These are phyloP conservation scores for Lanmaoa rubissima DNA, from an alignment of 768 basidiomycete species.

Conservation along the genomic window DNA sequence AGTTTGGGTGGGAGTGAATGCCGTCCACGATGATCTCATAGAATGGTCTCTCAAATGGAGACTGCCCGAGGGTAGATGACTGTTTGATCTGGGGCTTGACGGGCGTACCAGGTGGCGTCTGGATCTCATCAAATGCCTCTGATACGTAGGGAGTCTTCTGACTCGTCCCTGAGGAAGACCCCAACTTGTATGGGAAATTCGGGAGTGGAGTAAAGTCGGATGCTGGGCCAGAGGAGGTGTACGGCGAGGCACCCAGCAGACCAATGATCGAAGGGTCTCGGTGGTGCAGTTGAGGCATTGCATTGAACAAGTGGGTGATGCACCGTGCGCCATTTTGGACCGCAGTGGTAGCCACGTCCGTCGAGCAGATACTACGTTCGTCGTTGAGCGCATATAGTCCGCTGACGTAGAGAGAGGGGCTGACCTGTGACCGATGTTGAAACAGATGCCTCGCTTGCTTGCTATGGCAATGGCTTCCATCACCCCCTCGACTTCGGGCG, in stretches of 20 bases:
- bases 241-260: constrained; percentile 74
- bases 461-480: constrained; percentile 64
- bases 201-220: constrained; percentile 29
- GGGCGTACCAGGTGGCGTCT: constrained; percentile 57
- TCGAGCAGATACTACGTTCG: constrained; percentile 61
- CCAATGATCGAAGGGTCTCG: constrained; percentile 92
- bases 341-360: constrained; percentile 68
- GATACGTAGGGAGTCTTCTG: constrained; percentile 37
- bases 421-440: constrained; percentile 90
- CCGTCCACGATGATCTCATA: constrained; percentile 92
- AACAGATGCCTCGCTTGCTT: constrained; percentile 61
- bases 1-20: constrained; percentile 88
- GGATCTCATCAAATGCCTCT: constrained; percentile 61
- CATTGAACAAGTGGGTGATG: constrained; percentile 92
- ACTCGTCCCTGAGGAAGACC: constrained; percentile 4
- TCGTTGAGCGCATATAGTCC: constrained; percentile 1
- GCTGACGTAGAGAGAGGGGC: constrained; percentile 2
- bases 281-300: constrained; percentile 88
- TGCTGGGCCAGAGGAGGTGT: constrained; percentile 45
- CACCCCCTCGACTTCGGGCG: constrained; percentile 84
- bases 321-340: constrained; percentile 73
- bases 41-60: constrained; percentile 65
- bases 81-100: constrained; percentile 20
- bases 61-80: constrained; percentile 42
- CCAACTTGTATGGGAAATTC: constrained; percentile 13